These are phyloP conservation scores for Lodderomyces beijingensis DNA, from an alignment of 1,139 yeast species.

Conservation along the genomic window DNA sequence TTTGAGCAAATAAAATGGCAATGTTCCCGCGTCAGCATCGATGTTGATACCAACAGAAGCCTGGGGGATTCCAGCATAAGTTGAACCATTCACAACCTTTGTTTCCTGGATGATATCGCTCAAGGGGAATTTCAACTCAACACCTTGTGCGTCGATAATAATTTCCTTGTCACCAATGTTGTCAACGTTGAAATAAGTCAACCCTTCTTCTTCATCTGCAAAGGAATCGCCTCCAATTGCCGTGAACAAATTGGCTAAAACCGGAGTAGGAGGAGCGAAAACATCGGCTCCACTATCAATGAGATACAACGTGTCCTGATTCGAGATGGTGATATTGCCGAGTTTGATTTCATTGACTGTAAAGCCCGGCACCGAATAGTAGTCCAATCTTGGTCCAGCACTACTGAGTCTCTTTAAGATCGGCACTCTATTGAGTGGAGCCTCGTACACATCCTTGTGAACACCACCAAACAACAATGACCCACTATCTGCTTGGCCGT, in stretches of 20 bases:
- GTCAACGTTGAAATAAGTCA: constrained; percentile 9
- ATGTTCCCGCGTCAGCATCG: constrained; percentile 15
- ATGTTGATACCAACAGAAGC: constrained; percentile 14
- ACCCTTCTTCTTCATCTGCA: constrained; percentile 8
- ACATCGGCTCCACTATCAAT: constrained; percentile 21
- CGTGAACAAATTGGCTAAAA: constrained; percentile 16
- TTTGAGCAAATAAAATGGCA: constrained; percentile 19
- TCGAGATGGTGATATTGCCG: constrained; percentile 12
- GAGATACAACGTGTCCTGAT: constrained; percentile 16
- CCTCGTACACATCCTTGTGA: constrained; percentile 15
- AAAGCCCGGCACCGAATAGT: constrained; percentile 14
- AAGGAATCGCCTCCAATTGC: constrained; percentile 3
- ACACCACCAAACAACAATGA: constrained; percentile 21
- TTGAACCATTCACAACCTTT: constrained; percentile 9
- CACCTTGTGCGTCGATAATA: constrained; percentile 19
- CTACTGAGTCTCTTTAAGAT: constrained; percentile 6
- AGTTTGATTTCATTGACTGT: constrained; percentile 17
- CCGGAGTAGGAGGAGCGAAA: constrained; percentile 17
- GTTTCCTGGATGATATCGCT: constrained; percentile 16
- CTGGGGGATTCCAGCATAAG: constrained; percentile 14
- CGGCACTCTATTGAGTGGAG: constrained; percentile 17
- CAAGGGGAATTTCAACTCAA: constrained; percentile 15
- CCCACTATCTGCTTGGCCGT: constrained; percentile 12
- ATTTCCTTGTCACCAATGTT: constrained; percentile 8
- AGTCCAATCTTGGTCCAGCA: constrained; percentile 2